Percentiles rank a stretch among this genome's conserved stretches.
Evolutionary conservation across 768 basidiomycete species (phyloP).

Genomic region (Lentinula edodes): DNA sequence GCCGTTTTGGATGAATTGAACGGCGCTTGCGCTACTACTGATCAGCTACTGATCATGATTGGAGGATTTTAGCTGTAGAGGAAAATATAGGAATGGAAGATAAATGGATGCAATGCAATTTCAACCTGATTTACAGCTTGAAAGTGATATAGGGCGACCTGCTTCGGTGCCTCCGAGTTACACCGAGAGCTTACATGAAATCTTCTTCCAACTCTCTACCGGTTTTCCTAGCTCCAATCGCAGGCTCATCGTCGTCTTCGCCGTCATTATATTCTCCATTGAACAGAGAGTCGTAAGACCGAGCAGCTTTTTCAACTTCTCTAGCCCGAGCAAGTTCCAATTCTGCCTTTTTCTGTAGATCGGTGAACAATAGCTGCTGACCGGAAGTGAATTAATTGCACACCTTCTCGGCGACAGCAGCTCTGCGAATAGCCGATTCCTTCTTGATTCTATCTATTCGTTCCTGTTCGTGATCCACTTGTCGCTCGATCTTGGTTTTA

Average conservation of each 20-base stretch:
- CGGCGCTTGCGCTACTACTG: not conserved
- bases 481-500: conserved; percentile 83
- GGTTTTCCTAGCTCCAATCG: conserved; percentile 37
- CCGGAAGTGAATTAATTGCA: not conserved
- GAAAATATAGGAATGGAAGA: not conserved
- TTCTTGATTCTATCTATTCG: conserved; percentile 73
- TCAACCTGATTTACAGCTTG: not conserved
- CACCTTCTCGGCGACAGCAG: conserved; percentile 65
- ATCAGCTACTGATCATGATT: not conserved
- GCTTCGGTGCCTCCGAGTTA: too few relatives aligned
- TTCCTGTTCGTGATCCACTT: conserved; percentile 91
- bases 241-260: conserved; percentile 34
- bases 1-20: too few relatives aligned
- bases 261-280: conserved; percentile 56
- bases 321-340: conserved; percentile 65
- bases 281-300: conserved; percentile 83
- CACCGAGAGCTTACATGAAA: conserved; percentile 58
- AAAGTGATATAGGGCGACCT: not conserved
- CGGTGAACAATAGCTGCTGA: not conserved
- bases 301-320: conserved; percentile 81
- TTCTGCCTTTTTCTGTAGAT: conserved; percentile 69
- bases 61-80: too few relatives aligned
- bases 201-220: conserved; percentile 81
- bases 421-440: conserved; percentile 61
- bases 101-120: not conserved